Evolutionary conservation across 768 basidiomycete species (phyloP), one percentile per base, ranked within the genome.

Genomic region (Tricholoma terreum): DNA sequence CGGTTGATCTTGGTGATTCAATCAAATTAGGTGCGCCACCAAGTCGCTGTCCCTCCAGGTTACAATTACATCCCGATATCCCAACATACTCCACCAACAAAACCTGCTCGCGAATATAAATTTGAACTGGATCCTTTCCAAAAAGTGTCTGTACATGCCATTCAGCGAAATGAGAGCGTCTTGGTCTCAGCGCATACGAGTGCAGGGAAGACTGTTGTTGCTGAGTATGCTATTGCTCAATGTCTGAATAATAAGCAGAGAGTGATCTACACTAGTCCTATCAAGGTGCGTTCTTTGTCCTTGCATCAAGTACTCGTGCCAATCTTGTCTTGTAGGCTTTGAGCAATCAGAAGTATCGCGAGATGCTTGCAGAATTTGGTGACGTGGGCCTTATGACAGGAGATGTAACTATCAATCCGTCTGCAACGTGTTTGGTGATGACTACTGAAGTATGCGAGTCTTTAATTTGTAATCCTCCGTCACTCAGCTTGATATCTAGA

Each of bases 371-470:
- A 43, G 92, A 93, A 69, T 99, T 99, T 73, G 93, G 94, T 17
- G 97, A 98, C 69, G 97, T 99, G 40, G 97, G 97, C 8, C 80
- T 99, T 30, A 98, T 99, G 96, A 99, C 97, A 2, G 95, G 97
- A 67, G 97, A 99, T 76, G 95, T 98, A 10, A 99, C 97, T 0
- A 98, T 98, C 69, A 98, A 98, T 70, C 96, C 97, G 2, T 88
- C 90, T 2, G 96, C 97, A 11, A 92, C 92, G 30, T 98, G 97
- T 75, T 75, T 99, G 53, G 97, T 99, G 51, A 99, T 99, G 97
- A 99, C 96, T 1, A 99, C 97, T 3, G 97, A 99, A 76, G 95
- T 94, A 62, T 60, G 81, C 68, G 11, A 11, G 38, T 8, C n/a
- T 42, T 38, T 14, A 46, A 51, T 30, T 9, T 42, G 22, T 8